Percentiles rank a stretch among this genome's conserved stretches.
Evolutionary conservation across 257 asterid species (phyloP).

Genomic region (Solanum neorickii): DNA sequence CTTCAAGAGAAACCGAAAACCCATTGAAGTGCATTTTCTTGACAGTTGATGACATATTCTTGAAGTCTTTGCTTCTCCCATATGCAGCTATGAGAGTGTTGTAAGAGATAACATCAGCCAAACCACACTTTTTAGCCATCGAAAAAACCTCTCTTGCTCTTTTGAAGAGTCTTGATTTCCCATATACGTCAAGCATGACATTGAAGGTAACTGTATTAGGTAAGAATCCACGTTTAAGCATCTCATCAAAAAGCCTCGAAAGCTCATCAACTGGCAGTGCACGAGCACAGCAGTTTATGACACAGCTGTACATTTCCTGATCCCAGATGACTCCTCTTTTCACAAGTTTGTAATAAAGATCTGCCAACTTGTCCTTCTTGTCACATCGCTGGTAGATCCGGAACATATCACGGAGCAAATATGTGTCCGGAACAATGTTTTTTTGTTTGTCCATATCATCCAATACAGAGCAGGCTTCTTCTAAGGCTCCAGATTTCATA

Average conservation of each 20-base stretch:
- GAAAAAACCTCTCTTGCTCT: conserved; percentile 55
- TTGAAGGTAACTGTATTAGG: conserved; percentile 66
- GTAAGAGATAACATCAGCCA: conserved; percentile 64
- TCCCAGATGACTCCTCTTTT: conserved; percentile 59
- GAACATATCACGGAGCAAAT: conserved; percentile 82
- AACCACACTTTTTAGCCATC: conserved; percentile 63
- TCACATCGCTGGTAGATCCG: conserved; percentile 59
- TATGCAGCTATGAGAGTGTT: conserved; percentile 82
- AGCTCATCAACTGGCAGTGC: conserved; percentile 91
- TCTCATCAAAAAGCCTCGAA: conserved; percentile 67
- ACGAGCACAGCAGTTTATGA: conserved; percentile 75
- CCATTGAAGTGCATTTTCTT: conserved; percentile 73
- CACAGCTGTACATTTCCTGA: conserved; percentile 86
- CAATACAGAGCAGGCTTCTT: conserved; percentile 51
- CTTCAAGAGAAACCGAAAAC: conserved; percentile 78
- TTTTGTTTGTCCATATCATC: conserved; percentile 50
- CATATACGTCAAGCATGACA: conserved; percentile 69
- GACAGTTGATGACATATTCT: conserved; percentile 64
- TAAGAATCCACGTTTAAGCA: conserved; percentile 58
- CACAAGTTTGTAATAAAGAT: conserved; percentile 54
- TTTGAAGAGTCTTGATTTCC: conserved; percentile 63
- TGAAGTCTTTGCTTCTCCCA: conserved; percentile 55
- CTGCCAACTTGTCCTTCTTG: conserved; percentile 45
- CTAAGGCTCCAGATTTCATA: conserved; percentile 48
- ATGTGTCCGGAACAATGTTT: conserved; percentile 64